phyloP scores from a whole-genome alignment of 1,284 basidiomycete species.

The Papiliotrema flavescens region DNA sequence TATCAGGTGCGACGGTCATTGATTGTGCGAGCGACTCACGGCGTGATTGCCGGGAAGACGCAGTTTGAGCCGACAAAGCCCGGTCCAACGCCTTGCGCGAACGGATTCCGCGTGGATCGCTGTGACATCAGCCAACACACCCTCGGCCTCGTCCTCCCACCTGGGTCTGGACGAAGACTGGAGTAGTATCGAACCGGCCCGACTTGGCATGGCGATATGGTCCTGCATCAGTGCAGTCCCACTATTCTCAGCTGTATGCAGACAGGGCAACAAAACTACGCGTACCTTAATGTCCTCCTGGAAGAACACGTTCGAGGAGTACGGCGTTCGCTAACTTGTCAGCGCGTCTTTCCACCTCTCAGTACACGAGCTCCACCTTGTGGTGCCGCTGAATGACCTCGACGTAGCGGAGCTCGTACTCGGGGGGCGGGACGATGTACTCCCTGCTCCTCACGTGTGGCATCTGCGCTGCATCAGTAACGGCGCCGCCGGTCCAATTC shows the following conservation, averaged over 20 bases:
- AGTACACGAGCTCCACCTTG: slow-evolving; percentile 16
- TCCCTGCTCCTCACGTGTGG: slow-evolving; percentile 29
- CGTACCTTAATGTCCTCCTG: slow-evolving; percentile 31
- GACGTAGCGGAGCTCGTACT: slow-evolving; percentile 33
- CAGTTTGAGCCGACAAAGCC: slow-evolving; percentile 38
- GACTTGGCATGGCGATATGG: slow-evolving; percentile 28
- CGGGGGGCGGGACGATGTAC: slow-evolving; percentile 19
- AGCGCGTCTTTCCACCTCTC: neutral
- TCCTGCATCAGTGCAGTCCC: slow-evolving; percentile 27
- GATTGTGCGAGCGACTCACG: slow-evolving; percentile 9
- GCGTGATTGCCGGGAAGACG: slow-evolving; percentile 34
- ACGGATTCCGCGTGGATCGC: slow-evolving; percentile 27
- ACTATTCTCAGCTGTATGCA: too few relatives aligned
- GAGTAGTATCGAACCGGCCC: slow-evolving; percentile 14
- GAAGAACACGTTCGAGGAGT: slow-evolving; percentile 40
- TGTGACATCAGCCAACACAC: neutral
- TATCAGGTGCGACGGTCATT: neutral
- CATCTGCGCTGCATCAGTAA: slow-evolving; percentile 18
- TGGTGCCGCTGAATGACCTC: slow-evolving; percentile 44
- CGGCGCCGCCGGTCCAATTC: neutral
- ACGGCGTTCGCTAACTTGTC: slow-evolving; percentile 30
- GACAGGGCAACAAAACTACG: too few relatives aligned
- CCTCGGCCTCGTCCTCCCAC: slow-evolving; percentile 2
- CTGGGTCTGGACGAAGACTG: slow-evolving; percentile 30
- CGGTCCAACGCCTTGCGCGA: slow-evolving; percentile 24